A percentile compares a stretch with the other conserved stretches of the same genome.
Conservation (phyloP, 116 monocot species). For the Iris pallida region DNA sequence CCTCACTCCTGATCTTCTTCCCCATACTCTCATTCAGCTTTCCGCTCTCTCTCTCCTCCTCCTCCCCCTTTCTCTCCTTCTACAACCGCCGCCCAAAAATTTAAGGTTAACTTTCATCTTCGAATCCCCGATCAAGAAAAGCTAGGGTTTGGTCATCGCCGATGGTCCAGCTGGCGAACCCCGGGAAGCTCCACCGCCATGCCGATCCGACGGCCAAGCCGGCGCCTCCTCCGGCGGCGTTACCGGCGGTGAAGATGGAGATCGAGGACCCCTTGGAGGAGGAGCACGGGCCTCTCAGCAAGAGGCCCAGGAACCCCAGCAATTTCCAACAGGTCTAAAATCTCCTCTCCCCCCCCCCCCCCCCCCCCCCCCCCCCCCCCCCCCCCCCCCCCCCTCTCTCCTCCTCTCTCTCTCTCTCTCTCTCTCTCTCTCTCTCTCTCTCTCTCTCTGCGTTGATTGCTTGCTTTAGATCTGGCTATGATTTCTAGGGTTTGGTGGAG, state of each 20-base stretch:
- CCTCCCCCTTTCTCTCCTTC: conserved; percentile 1
- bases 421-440: too few species aligned
- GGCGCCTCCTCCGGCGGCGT: neutral
- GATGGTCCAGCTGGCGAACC: conserved; percentile 45
- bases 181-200: conserved; percentile 16
- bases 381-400: too few species aligned
- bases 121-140: neutral
- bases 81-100: neutral
- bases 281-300: conserved; percentile 23
- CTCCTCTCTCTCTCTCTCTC: too few species aligned
- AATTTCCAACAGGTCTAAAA: neutral
- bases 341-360: neutral
- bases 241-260: conserved; percentile 30
- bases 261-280: conserved; percentile 31
- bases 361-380: too few species aligned
- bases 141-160: neutral
- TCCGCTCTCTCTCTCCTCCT: neutral
- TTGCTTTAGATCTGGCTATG: too few species aligned
- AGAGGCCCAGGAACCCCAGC: conserved; percentile 17
- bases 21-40: too few species aligned
- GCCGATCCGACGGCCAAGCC: neutral
- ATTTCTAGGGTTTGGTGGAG: too few species aligned
- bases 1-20: too few species aligned
- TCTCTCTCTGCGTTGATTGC: too few species aligned
- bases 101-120: conserved; percentile 5